Conservation (phyloP, 352 stramenopile species). For the Phytophthora pinifolia region DNA sequence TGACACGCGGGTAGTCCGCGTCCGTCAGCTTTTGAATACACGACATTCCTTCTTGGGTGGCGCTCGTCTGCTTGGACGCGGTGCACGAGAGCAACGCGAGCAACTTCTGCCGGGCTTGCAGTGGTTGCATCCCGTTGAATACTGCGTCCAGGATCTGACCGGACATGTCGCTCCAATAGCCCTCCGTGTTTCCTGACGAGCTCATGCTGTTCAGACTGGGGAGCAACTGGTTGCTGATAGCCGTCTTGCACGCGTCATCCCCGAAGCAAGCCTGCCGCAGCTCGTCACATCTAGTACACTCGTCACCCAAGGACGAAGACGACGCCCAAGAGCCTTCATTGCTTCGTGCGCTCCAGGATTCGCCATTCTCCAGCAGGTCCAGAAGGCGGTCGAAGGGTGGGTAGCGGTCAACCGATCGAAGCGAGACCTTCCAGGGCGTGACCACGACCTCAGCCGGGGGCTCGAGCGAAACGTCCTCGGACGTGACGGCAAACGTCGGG, state of each 20-base stretch:
- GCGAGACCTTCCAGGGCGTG: conserved; percentile 16
- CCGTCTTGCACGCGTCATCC: conserved; percentile 5
- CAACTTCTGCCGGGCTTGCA: conserved; percentile 6
- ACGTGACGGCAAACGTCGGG: conserved; percentile 12
- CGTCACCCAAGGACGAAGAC: conserved; percentile 1
- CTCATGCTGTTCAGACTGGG: conserved; percentile 3
- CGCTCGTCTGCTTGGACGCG: conserved; percentile 1
- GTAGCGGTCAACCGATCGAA: conserved; percentile 15
- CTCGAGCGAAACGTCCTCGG: neutral
- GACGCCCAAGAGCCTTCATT: neutral
- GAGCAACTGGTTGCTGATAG: conserved; percentile 2
- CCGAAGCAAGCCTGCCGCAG: conserved; percentile 9
- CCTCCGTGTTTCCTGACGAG: neutral
- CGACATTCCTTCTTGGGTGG: conserved; percentile 1
- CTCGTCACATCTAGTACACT: conserved; percentile 1
- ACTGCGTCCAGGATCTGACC: conserved; percentile 5
- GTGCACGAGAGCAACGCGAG: conserved; percentile 9
- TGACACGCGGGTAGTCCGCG: neutral
- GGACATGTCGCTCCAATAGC: conserved; percentile 7
- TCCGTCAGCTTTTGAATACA: conserved; percentile 9
- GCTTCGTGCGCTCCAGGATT: neutral
- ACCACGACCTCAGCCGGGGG: conserved; percentile 14
- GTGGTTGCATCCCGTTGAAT: conserved; percentile 6
- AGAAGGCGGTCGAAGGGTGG: conserved; percentile 21
- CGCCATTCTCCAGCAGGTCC: conserved; percentile 18